These are phyloP conservation scores for Sordaria brevicollis DNA, from an alignment of 495 filamentous ascomycete species.

Conservation along the genomic window DNA sequence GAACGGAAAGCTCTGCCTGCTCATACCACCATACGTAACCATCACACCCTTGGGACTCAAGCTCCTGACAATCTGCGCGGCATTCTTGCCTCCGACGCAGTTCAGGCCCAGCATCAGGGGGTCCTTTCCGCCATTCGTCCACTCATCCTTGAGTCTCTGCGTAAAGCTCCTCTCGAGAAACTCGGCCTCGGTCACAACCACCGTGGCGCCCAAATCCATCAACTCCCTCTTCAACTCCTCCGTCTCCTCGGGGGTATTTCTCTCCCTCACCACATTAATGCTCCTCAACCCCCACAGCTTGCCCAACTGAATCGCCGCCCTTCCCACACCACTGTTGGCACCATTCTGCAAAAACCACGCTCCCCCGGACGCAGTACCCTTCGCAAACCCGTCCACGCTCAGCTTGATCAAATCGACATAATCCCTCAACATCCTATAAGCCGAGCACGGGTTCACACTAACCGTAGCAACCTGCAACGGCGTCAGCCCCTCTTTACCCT, in stretches of 20 bases:
- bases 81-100: slow-evolving; percentile 87
- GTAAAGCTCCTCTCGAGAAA: slow-evolving; percentile 50
- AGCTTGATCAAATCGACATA: slow-evolving; percentile 46
- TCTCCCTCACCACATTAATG: slow-evolving; percentile 72
- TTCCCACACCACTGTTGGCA: slow-evolving; percentile 83
- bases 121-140: slow-evolving; percentile 59
- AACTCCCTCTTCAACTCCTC: slow-evolving; percentile 62
- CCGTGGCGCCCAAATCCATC: slow-evolving; percentile 58
- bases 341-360: slow-evolving; percentile 96
- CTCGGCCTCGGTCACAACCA: slow-evolving; percentile 73
- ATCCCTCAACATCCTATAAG: slow-evolving; percentile 84
- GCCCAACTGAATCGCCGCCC: slow-evolving; percentile 79
- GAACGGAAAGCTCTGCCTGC: slow-evolving; percentile 66
- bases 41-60: slow-evolving; percentile 57
- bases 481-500: slow-evolving; percentile 46
- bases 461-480: slow-evolving; percentile 73
- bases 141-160: slow-evolving; percentile 49
- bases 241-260: slow-evolving; percentile 50
- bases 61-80: slow-evolving; percentile 58
- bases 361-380: slow-evolving; percentile 37
- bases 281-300: slow-evolving; percentile 74
- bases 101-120: slow-evolving; percentile 71
- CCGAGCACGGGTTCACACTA: slow-evolving; percentile 83
- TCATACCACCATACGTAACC: slow-evolving; percentile 96
- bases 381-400: slow-evolving; percentile 21